Evolutionary conservation across 768 basidiomycete species (phyloP).

Genomic region (Daedaleopsis sinensis): DNA sequence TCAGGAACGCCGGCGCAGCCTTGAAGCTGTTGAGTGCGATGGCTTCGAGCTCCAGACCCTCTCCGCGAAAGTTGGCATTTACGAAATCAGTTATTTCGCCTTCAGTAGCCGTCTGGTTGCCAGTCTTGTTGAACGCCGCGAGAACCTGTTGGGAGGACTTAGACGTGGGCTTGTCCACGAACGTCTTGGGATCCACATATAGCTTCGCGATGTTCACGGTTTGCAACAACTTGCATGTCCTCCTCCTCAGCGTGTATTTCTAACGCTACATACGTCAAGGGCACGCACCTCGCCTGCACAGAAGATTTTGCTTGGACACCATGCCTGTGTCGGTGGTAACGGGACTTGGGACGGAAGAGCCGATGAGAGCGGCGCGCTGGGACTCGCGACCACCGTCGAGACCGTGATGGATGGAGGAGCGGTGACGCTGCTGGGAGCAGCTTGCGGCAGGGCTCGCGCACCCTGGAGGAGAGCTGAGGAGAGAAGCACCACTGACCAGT

Average conservation of each 20-base stretch:
- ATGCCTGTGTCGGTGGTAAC: constrained; percentile 69
- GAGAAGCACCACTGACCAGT: constrained; percentile 3
- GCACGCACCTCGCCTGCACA: constrained; percentile 72
- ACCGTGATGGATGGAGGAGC: constrained; percentile 43
- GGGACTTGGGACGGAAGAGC: constrained; percentile 66
- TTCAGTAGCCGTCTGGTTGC: constrained; percentile 52
- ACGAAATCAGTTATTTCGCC: constrained; percentile 70
- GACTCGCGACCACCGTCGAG: constrained; percentile 65
- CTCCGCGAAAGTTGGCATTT: constrained; percentile 75
- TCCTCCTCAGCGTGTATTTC: background rate
- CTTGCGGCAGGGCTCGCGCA: constrained; percentile 18
- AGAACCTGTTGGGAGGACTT: constrained; percentile 67
- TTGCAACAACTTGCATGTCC: constrained; percentile 66
- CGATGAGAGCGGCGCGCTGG: constrained; percentile 54
- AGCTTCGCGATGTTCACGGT: constrained; percentile 79
- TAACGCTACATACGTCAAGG: background rate
- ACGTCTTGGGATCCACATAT: constrained; percentile 83
- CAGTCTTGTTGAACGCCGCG: constrained; percentile 61
- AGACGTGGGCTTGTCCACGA: constrained; percentile 87
- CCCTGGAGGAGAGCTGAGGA: constrained; percentile 4
- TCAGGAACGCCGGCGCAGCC: constrained; percentile 64
- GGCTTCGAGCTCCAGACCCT: constrained; percentile 81
- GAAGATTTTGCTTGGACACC: constrained; percentile 81
- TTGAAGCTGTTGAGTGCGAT: constrained; percentile 64
- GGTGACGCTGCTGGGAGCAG: constrained; percentile 13